Conservation (phyloP, 2,329 filamentous ascomycete species). For the Fusarium virguliforme region DNA sequence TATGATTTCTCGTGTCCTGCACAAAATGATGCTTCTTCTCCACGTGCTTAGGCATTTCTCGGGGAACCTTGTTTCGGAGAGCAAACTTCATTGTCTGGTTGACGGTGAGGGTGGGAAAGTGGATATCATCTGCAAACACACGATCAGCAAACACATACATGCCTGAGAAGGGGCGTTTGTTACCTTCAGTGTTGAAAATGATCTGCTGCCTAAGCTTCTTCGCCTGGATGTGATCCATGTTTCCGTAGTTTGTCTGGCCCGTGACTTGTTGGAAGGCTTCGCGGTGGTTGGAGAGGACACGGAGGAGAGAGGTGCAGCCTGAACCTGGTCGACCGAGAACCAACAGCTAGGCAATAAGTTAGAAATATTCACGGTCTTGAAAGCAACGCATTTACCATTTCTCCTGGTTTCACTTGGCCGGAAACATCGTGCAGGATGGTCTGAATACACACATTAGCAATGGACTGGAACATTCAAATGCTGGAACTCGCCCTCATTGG, state of each 20-base stretch:
- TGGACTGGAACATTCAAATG: neutral
- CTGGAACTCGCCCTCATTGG: slow-evolving; percentile 2
- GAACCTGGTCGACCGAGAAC: slow-evolving; percentile 55
- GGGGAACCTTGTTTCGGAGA: slow-evolving; percentile 72
- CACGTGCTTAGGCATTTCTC: slow-evolving; percentile 61
- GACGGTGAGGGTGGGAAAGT: slow-evolving; percentile 77
- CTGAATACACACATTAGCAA: neutral
- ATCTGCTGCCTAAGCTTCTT: slow-evolving; percentile 51
- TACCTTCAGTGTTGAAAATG: slow-evolving; percentile 55
- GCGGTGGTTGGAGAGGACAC: slow-evolving; percentile 52
- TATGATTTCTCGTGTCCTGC: slow-evolving; percentile 52
- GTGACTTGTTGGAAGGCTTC: slow-evolving; percentile 51
- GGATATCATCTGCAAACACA: slow-evolving; percentile 64
- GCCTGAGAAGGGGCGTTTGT: neutral
- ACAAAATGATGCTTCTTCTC: slow-evolving; percentile 53
- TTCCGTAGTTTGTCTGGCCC: slow-evolving; percentile 51
- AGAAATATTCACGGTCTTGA: neutral
- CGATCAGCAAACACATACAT: too few relatives aligned
- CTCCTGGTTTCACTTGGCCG: slow-evolving; percentile 58
- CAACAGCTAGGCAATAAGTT: slow-evolving; percentile 43
- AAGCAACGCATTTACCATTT: slow-evolving; percentile 56
- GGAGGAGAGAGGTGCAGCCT: slow-evolving; percentile 54
- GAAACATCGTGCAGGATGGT: slow-evolving; percentile 8
- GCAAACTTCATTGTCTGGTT: slow-evolving; percentile 77
- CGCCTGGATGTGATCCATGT: slow-evolving; percentile 47